A percentile compares a stretch with the other conserved stretches of the same genome.
Conservation (phyloP, 306 rosid genomes). For the Trifolium repens region DNA sequence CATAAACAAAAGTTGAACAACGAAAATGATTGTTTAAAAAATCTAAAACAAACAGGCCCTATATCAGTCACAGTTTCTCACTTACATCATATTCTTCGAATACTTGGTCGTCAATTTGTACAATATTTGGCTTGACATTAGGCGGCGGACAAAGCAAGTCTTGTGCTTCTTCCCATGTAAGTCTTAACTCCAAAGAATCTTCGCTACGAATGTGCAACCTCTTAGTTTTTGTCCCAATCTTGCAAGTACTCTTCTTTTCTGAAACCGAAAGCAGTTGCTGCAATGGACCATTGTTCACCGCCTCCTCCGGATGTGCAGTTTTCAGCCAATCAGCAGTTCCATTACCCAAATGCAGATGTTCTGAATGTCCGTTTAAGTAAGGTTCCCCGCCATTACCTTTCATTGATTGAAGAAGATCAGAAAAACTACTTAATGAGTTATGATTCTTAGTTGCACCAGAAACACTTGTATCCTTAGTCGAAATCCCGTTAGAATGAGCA, state of each 20-base stretch:
- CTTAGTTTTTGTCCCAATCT: constrained; percentile 75
- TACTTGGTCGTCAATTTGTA: constrained; percentile 73
- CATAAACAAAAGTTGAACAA: too few relatives aligned
- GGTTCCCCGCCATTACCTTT: constrained; percentile 55
- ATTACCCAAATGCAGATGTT: constrained; percentile 48
- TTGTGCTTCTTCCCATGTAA: constrained; percentile 98
- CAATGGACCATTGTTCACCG: constrained; percentile 47
- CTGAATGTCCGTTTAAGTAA: constrained; percentile 45
- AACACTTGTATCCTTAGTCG: constrained; percentile 50
- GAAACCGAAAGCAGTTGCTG: constrained; percentile 53
- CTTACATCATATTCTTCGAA: constrained; percentile 95
- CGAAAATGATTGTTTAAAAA: too few relatives aligned
- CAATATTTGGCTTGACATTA: constrained; percentile 67
- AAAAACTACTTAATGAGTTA: constrained; percentile 53
- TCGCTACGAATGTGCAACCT: constrained; percentile 76
- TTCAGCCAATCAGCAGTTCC: constrained; percentile 51
- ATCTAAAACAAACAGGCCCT: too few relatives aligned
- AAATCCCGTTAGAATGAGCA: constrained; percentile 55
- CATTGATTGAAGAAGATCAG: constrained; percentile 49
- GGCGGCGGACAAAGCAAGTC: constrained; percentile 89
- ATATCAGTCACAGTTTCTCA: constrained; percentile 31
- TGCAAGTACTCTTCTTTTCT: constrained; percentile 75
- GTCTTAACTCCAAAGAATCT: constrained; percentile 77
- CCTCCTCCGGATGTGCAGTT: constrained; percentile 45
- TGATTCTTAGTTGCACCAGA: constrained; percentile 57